Evolutionary conservation across 176 grass and related monocot species (phyloP), one percentile per base, ranked within the genome.

Genomic region (Aegilops speltoides): DNA sequence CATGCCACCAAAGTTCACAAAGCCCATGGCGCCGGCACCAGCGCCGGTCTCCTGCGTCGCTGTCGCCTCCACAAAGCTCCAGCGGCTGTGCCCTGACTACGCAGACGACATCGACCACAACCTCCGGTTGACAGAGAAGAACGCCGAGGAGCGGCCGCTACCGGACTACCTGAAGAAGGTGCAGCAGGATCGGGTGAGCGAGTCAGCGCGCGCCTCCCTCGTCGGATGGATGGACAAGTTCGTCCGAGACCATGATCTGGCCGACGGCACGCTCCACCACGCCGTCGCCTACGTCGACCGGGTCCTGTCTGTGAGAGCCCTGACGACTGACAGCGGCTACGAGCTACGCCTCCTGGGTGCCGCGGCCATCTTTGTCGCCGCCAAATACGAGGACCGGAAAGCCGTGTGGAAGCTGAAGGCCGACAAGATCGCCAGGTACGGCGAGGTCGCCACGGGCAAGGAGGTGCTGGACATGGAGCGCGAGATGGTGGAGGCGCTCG

Each of bases 261-360:
- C 12, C 33, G 31, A 8, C 33, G 66, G 19, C 48, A 40, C 25
- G 65, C 50, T 86, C 76, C 76, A 79, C 84, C 65, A 37, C 64
- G 84, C 76, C 65, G 50, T 86, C 84, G 28, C 65, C 76, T 86
- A 71, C 76, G 50, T 69, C 84, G 77, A 86, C 54, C 52, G 67
- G 1, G 41, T 46, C 20, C 77, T 86, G 52, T 86, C 84, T 0
- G 19, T 7, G 76, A 1, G n/a, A 2, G 8, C 25, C 12, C 5
- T 59, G 11, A 2, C 2, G 1, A 12, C 0, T 1, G 0, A 16
- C 2, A 13, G 0, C 64, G 9, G 1, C 76, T 6, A 43, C 65
- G 7, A 61, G 65, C 77, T 86, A 54, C 52, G 67, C 38, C 36
- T 80, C 25, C 77, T 86, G 13, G 85, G 66, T 26, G 50, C 66